Percentiles rank a stretch among this genome's conserved stretches.
Conservation (phyloP, 495 filamentous ascomycete genomes). For the Daldinia loculata region DNA sequence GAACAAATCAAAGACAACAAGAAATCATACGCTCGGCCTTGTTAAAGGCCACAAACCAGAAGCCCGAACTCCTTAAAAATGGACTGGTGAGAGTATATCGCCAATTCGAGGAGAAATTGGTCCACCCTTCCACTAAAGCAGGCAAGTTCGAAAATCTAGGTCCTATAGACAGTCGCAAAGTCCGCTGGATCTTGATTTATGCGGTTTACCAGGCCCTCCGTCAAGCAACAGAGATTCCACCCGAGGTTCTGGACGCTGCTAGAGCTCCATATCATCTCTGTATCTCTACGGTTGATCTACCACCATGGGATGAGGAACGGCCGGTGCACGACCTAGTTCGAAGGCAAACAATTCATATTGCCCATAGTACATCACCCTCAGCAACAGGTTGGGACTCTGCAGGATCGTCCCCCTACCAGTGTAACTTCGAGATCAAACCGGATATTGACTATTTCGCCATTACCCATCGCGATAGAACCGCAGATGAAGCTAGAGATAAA, state of each 20-base stretch:
- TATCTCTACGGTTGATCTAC: constrained; percentile 49
- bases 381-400: background rate
- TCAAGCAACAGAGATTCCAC: constrained; percentile 53
- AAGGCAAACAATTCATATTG: constrained; percentile 39
- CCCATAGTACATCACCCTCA: background rate
- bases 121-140: constrained; percentile 48
- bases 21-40: constrained; percentile 50
- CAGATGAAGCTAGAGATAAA: constrained; percentile 20
- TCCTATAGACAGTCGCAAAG: constrained; percentile 65
- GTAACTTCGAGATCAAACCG: constrained; percentile 49
- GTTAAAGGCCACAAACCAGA: constrained; percentile 54
- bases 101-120: constrained; percentile 56
- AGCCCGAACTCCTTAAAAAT: constrained; percentile 45
- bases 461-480: constrained; percentile 36
- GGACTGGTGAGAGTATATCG: constrained; percentile 56
- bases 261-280: constrained; percentile 55
- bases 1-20: constrained; percentile 48
- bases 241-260: constrained; percentile 48
- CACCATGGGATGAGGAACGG: constrained; percentile 52
- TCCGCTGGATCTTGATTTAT: constrained; percentile 78
- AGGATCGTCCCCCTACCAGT: constrained; percentile 1
- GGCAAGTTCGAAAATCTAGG: constrained; percentile 54
- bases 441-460: constrained; percentile 54
- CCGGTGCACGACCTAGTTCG: constrained; percentile 20
- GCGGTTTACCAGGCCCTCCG: constrained; percentile 71